Percentiles rank a stretch among this genome's conserved stretches.
Conservation (phyloP, 2,329 filamentous ascomycete species). For the Colletotrichum sp. region DNA sequence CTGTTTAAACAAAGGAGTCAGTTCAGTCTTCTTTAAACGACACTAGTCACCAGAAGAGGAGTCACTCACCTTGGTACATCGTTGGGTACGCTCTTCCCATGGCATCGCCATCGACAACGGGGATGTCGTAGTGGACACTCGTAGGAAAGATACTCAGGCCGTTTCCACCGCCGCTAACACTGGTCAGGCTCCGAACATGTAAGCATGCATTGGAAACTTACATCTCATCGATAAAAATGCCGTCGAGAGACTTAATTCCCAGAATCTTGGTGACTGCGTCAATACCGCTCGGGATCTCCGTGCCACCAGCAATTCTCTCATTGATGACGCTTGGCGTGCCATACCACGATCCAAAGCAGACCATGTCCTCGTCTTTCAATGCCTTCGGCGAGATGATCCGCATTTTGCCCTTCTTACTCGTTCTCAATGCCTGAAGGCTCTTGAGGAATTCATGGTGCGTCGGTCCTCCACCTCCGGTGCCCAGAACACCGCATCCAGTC, state of each 20-base stretch:
- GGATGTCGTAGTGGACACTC: conserved; percentile 38
- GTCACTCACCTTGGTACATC: conserved; percentile 27
- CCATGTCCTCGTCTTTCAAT: conserved; percentile 40
- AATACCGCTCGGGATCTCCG: conserved; percentile 40
- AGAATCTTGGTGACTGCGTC: conserved; percentile 37
- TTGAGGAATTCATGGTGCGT: conserved; percentile 26
- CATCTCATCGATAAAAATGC: conserved; percentile 42
- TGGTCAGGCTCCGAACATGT: not conserved
- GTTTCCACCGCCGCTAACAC: conserved; percentile 47
- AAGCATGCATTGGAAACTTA: conserved; percentile 13
- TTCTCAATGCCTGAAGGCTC: conserved; percentile 20
- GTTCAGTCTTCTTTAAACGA: too few species aligned
- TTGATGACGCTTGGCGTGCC: conserved; percentile 42
- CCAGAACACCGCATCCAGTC: conserved; percentile 27
- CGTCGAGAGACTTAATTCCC: conserved; percentile 35
- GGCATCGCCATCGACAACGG: conserved; percentile 40
- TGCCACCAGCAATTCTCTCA: conserved; percentile 30
- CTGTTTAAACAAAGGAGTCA: conserved; percentile 20
- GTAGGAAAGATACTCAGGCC: conserved; percentile 39
- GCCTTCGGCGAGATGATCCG: conserved; percentile 41
- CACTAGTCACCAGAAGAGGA: conserved; percentile 25
- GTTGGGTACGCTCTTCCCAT: conserved; percentile 45
- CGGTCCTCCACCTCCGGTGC: conserved; percentile 26
- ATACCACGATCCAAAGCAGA: conserved; percentile 50
- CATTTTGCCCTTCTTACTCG: conserved; percentile 20